Percentiles rank a stretch among this genome's conserved stretches.
Conservation (phyloP, 306 rosid genomes). For the Trifolium pratense region DNA sequence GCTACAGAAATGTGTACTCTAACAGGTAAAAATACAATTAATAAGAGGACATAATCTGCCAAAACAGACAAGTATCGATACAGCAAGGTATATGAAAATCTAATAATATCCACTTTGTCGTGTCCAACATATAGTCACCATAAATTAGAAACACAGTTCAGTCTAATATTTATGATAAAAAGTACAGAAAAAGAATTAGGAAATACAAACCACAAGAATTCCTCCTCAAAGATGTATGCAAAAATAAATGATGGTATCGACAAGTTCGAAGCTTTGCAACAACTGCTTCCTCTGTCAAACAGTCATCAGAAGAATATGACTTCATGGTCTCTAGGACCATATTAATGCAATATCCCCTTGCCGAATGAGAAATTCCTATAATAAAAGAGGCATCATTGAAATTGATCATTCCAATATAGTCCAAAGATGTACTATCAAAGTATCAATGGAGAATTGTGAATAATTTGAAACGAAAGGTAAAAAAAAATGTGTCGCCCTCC, state of each 20-base stretch:
- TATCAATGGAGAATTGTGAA: constrained; percentile 10
- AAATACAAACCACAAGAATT: constrained; percentile 72
- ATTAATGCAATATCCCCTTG: constrained; percentile 88
- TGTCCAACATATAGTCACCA: neutral
- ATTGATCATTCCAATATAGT: constrained; percentile 19
- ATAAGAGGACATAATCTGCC: neutral
- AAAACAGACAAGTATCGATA: neutral
- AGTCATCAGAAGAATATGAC: constrained; percentile 78
- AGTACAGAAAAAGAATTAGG: neutral
- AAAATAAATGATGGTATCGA: constrained; percentile 80
- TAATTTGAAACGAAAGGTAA: neutral
- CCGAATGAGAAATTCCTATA: constrained; percentile 88
- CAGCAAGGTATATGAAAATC: constrained; percentile 11
- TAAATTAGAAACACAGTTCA: neutral
- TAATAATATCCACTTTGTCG: neutral
- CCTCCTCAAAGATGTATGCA: constrained; percentile 78
- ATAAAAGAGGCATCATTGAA: constrained; percentile 33
- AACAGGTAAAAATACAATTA: neutral
- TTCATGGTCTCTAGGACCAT: constrained; percentile 91
- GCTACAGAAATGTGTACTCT: neutral
- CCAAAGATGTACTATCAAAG: constrained; percentile 16
- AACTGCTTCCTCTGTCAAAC: constrained; percentile 94
- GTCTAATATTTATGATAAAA: neutral
- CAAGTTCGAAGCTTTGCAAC: constrained; percentile 94
- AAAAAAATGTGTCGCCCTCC: neutral